These are phyloP conservation scores for Dactylonectria estremocensis DNA, from an alignment of 2,329 filamentous ascomycete genomes.

Conservation along the genomic window DNA sequence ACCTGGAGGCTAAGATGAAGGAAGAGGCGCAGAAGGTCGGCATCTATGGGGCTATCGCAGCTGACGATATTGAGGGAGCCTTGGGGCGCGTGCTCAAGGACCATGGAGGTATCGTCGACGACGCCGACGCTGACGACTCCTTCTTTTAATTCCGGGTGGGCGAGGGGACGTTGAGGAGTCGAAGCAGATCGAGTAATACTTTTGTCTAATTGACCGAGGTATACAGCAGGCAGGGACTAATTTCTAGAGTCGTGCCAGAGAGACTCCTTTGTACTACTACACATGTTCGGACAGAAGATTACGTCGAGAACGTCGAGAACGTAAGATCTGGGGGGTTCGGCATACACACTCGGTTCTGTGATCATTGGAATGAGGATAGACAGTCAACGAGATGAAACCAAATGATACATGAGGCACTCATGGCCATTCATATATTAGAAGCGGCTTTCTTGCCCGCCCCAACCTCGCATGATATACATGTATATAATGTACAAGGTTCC, in stretches of 20 bases:
- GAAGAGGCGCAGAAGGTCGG: conserved; percentile 31
- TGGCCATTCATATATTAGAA: conserved; percentile 24
- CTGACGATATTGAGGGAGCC: conserved; percentile 28
- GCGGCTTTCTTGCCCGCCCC: conserved; percentile 23
- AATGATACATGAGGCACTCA: conserved; percentile 25
- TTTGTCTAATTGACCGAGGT: neutral
- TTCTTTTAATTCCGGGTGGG: conserved; percentile 19
- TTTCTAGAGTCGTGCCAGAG: neutral
- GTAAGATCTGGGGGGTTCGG: neutral
- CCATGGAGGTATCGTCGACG: neutral
- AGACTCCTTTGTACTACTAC: neutral
- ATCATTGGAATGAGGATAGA: neutral
- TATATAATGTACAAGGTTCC: conserved; percentile 44
- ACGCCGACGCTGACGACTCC: conserved; percentile 8
- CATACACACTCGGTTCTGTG: neutral
- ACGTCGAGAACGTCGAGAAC: neutral
- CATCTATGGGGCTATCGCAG: conserved; percentile 7
- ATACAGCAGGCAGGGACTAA: neutral
- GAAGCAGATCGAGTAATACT: neutral
- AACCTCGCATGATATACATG: conserved; percentile 43
- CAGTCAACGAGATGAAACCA: conserved; percentile 8
- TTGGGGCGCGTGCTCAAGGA: conserved; percentile 11
- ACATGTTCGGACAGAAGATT: neutral
- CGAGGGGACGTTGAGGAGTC: neutral
- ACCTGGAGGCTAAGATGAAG: conserved; percentile 22